Evolutionary conservation across 2,329 filamentous ascomycete species (phyloP), one percentile per base, ranked within the genome.

Genomic region (Aspergillus ruber): DNA sequence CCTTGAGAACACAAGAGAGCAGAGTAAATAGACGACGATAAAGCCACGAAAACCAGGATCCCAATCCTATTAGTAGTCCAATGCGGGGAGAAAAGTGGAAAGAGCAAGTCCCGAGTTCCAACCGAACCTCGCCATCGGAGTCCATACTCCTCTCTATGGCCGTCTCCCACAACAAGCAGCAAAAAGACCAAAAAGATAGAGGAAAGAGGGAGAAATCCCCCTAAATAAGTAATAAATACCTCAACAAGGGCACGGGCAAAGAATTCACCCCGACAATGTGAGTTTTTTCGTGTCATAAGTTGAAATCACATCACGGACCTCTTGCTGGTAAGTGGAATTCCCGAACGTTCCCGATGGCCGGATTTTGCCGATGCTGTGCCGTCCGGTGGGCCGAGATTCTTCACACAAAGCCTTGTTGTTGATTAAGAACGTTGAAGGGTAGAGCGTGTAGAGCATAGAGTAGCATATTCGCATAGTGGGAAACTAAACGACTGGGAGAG

Each of bases 211-310:
- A 33, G 25, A 47, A 32, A 39, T 45, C 44, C 10, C 10, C 25
- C 9, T 29, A 29, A 29, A 29, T 29, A 29, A 29, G 9, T 29
- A 29, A 29, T 29, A 29, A 29, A 29, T 29, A 29, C 25, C 25
- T 12, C 49, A 44, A 43, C 49, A 46, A 49, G 52, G 51, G 20
- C 33, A 43, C 18, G 20, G 27, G 40, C 35, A 47, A 44, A 27
- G 35, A 8, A 18, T n/a, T 21, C 18, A 17, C 17, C 43, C 21
- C 10, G 21, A 21, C 21, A 29, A 7, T 12, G 10, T 12, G 25
- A 29, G 25, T 29, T 29, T 29, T 29, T 29, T 29, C 25, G 25
- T 29, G 10, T 29, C 25, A 12, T 29, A 12, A 12, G 4, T 12
- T 10, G 21, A 29, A 25, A 29, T 29, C 25, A 29, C 4, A 29